Base-by-base conservation (phyloP, 1,139 yeast species). In the Debaryomyces udenii region DNA sequence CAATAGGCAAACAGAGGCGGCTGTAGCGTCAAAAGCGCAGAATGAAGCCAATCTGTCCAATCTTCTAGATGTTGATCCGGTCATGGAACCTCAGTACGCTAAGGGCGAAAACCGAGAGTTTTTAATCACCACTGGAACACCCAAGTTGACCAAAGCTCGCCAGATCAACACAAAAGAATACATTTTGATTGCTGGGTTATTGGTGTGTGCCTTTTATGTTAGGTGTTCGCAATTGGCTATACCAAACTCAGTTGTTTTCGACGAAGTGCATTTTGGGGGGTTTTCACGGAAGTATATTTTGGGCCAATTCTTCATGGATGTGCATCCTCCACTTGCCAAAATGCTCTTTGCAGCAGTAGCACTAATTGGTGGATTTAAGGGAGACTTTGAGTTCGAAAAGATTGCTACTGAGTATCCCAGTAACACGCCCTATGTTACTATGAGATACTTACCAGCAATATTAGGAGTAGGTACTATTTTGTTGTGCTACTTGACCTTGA, bases 321-420 rank as follows among this genome's bases (percentile, higher is more conserved):
- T 89, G 41, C 96, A 90, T 62, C 97, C 97, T 20, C 97, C 97
- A 3, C 74, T 89, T 57, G 95, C 96, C 37, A 89, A 89, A 65
- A 81, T 90, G 87, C 66, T 90, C 43, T 86, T 79, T 64, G 96
- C 95, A 2, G 88, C 86, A 31, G 80, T 87, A 35, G 91, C 80
- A 1, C 65, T 76, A 35, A 49, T 86, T 23, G 89, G 85, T 39
- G 96, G 96, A 0, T 89, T 82, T 65, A 77, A 77, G 38, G 96
- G 96, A 38, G 81, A 80, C 53, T 88, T 88, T 56, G 76, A 69
- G 43, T 89, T 90, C 60, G 79, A 77, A 50, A 71, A 71, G 38
- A 90, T 90, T 56, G 96, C 95, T 47, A 82, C 76, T 45, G 66
- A 52, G 18, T 83, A 61, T 62, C 86, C 90, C 36, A 63, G 64